Conservation (phyloP, 2,329 filamentous ascomycete species). For the Madurella mycetomatis region DNA sequence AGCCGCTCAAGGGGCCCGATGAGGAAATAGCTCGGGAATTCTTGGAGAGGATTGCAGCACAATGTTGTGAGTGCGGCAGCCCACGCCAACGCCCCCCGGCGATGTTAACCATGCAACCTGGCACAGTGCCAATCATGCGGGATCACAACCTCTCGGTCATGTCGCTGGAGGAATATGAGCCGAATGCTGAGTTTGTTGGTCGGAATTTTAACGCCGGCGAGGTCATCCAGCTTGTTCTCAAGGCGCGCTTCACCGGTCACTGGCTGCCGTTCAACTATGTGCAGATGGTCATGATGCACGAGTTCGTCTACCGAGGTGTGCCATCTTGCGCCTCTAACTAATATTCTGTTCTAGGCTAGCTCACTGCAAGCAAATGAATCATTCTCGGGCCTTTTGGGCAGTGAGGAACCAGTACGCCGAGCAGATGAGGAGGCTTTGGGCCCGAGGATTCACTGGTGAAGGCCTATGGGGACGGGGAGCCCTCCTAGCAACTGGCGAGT, state of each 20-base stretch:
- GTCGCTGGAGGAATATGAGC: constrained; percentile 74
- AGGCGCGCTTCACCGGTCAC: constrained; percentile 52
- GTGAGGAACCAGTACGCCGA: constrained; percentile 69
- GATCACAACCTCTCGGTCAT: constrained; percentile 60
- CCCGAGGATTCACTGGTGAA: constrained; percentile 68
- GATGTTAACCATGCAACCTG: not conserved
- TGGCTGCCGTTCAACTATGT: constrained; percentile 83
- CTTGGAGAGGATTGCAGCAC: constrained; percentile 71
- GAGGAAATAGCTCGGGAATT: constrained; percentile 63
- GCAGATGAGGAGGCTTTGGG: constrained; percentile 68
- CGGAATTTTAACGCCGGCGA: constrained; percentile 90
- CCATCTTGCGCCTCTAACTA: not conserved
- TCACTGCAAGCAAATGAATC: constrained; percentile 90
- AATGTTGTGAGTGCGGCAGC: constrained; percentile 54
- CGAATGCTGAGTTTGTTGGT: constrained; percentile 78
- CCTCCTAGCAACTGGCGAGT: constrained; percentile 56
- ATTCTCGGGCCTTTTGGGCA: constrained; percentile 74
- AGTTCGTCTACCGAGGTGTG: constrained; percentile 37
- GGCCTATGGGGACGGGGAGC: constrained; percentile 77
- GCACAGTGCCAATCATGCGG: constrained; percentile 62
- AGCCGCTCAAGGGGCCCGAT: constrained; percentile 63
- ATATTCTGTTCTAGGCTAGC: constrained; percentile 52
- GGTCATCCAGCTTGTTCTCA: constrained; percentile 78
- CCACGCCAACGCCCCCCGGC: not conserved
- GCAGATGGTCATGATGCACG: constrained; percentile 95